Evolutionary conservation across 108 stramenopile species (phyloP).

Genomic region (Cyclotella distinguenda): DNA sequence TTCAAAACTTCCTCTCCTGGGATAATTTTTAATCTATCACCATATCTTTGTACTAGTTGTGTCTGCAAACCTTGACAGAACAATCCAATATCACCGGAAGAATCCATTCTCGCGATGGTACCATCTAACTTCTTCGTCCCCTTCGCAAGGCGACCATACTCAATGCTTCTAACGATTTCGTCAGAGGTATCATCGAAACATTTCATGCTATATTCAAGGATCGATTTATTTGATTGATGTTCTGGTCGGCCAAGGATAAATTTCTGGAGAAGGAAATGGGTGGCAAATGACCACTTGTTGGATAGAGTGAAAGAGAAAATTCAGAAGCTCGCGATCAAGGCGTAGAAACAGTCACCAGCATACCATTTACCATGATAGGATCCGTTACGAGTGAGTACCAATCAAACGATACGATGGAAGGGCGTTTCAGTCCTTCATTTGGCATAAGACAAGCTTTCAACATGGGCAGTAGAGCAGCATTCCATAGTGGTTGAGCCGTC

Average conservation of each 20-base stretch:
- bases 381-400: conserved; percentile 16
- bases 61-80: conserved; percentile 16
- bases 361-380: conserved; percentile 25
- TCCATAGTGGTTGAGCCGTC: conserved; percentile 27
- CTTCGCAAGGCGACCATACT: conserved; percentile 32
- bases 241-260: conserved; percentile 5
- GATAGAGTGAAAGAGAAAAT: background rate
- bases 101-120: conserved; percentile 5
- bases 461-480: conserved; percentile 26
- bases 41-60: conserved; percentile 2
- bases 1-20: conserved; percentile 19
- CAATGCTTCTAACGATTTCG: conserved; percentile 24
- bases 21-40: conserved; percentile 17
- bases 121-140: conserved; percentile 33
- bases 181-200: conserved; percentile 41
- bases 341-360: background rate
- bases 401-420: conserved; percentile 30
- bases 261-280: conserved; percentile 35
- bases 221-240: conserved; percentile 37
- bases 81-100: conserved; percentile 33
- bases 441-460: conserved; percentile 9
- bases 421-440: background rate
- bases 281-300: conserved; percentile 24
- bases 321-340: too few relatives aligned
- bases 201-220: conserved; percentile 41